A percentile compares a stretch with the other conserved stretches of the same genome.
phyloP scores from a whole-genome alignment of 2,329 filamentous ascomycete species.

The Colletotrichum tabaci region DNA sequence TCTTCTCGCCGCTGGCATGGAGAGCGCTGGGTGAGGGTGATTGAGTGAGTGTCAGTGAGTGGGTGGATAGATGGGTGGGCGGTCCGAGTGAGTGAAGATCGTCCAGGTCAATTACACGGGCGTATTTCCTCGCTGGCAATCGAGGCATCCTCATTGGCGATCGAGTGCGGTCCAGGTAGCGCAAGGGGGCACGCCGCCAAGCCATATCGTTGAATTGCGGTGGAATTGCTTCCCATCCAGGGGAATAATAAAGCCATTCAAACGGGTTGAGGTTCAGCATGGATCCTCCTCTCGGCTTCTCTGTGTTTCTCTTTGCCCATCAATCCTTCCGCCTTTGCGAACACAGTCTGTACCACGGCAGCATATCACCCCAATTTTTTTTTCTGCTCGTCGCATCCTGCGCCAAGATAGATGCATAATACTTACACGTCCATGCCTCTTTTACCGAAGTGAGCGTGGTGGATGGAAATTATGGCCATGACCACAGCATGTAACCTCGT shows the following conservation, averaged over 20 bases:
- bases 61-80: too few relatives aligned
- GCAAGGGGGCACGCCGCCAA: conserved; percentile 24
- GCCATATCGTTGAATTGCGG: conserved; percentile 25
- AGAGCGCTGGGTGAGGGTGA: too few relatives aligned
- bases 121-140: neutral
- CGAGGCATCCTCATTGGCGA: neutral
- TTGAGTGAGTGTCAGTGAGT: too few relatives aligned
- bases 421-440: neutral
- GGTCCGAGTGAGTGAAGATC: neutral
- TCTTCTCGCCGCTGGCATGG: neutral
- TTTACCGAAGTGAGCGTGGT: conserved; percentile 5
- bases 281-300: neutral
- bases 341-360: neutral
- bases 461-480: neutral
- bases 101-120: neutral
- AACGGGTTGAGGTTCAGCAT: conserved; percentile 3
- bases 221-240: neutral
- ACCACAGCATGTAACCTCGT: neutral
- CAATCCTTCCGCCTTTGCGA: neutral
- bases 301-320: neutral
- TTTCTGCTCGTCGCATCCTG: neutral
- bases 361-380: neutral
- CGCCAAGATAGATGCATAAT: neutral
- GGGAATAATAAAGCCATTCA: conserved; percentile 9
- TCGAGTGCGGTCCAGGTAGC: conserved; percentile 5